Evolutionary conservation across 768 basidiomycete species (phyloP), one percentile per base, ranked within the genome.

Genomic region (Suillus subalutaceus): DNA sequence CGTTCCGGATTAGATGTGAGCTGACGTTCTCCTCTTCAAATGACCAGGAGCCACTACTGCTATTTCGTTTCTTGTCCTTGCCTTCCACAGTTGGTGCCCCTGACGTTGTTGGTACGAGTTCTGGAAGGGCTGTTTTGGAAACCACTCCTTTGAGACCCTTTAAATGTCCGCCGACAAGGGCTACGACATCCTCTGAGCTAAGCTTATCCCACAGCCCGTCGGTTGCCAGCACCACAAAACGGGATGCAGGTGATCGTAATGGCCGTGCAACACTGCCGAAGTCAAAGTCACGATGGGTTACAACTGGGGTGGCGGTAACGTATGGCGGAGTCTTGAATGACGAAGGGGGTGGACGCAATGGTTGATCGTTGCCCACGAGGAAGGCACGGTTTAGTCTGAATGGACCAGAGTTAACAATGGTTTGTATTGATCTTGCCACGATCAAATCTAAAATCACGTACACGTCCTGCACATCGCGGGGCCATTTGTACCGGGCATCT

Each of bases 401-500:
- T 43, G 40, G 41, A 43, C 55, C 40, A 41, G 65, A 12, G 50
- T 55, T 18, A 55, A 20, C 53, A 30, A 67, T 37, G 23, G 23
- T 60, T 23, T 16, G 9, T 18, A 32, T 52, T 23, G 56, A 52
- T 63, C 58, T 56, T 35, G 18, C 43, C 26, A 38, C 23, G 23
- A 37, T 64, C 48, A 16, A 48, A 43, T 65, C 37, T 23, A n/a
- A 63, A 52, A 52, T 32, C 18, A 76, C 86, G 77, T 72, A 93
- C 91, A 84, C 81, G 74, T 90, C 85, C 74, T 94, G 92, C 15
- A 92, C 80, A 56, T 85, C 84, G 52, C 84, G 84, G 46, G 90
- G 81, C 93, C 93, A 95, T 76, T 97, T 96, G 80, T 96, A 96
- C 44, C 92, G 84, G 9, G 93, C 90, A 77, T 96, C 94, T 63